Conservation (phyloP, 306 rosid species). For the Sechiopsis laciniata region DNA sequence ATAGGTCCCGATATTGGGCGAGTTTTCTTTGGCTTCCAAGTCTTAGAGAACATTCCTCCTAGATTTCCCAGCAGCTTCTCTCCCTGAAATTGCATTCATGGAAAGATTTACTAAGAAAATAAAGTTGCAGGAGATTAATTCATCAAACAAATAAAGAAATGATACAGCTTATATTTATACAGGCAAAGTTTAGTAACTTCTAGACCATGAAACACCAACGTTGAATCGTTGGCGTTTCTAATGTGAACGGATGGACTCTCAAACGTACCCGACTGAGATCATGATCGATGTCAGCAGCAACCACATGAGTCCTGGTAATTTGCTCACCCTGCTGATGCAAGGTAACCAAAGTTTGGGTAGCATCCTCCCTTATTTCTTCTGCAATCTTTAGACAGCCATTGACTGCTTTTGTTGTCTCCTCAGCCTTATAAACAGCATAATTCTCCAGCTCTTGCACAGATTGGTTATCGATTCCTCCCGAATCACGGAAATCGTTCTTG, state of each 20-base stretch:
- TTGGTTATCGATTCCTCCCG: constrained; percentile 82
- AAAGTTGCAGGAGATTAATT: too few species aligned
- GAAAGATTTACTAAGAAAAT: not conserved
- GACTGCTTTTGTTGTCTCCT: constrained; percentile 75
- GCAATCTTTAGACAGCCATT: constrained; percentile 78
- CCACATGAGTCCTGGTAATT: constrained; percentile 74
- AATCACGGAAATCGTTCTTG: constrained; percentile 63
- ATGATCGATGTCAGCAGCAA: constrained; percentile 76
- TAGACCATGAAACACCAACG: not conserved
- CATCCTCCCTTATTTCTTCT: constrained; percentile 84
- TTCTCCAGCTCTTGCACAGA: constrained; percentile 79
- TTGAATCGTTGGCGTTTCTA: not conserved
- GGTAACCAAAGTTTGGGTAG: constrained; percentile 69
- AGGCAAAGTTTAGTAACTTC: not conserved
- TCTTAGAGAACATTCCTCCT: constrained; percentile 90
- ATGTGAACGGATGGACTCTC: too few species aligned
- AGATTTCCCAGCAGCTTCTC: constrained; percentile 96
- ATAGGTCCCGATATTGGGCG: constrained; percentile 74
- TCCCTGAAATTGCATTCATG: constrained; percentile 49
- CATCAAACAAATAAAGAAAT: not conserved
- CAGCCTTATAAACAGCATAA: constrained; percentile 83
- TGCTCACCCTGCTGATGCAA: constrained; percentile 96
- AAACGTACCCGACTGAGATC: constrained; percentile 83
- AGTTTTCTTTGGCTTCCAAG: constrained; percentile 95
- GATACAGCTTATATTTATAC: not conserved